These are phyloP conservation scores for Chenopodium suecicum DNA, from an alignment of 148 eudicot genomes.

Conservation along the genomic window DNA sequence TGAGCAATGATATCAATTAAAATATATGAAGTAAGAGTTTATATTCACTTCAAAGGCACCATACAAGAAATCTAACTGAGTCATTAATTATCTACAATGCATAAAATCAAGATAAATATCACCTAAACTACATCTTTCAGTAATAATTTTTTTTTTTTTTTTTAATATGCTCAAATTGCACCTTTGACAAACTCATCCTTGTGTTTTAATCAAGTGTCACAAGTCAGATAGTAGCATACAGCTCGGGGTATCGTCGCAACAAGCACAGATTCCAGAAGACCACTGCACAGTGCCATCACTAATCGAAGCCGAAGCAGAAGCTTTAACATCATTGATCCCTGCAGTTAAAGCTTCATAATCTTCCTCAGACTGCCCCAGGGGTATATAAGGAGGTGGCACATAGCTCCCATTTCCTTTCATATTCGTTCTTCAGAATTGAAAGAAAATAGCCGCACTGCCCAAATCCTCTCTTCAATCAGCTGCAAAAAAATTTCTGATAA, in stretches of 20 bases:
- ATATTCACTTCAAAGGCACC: neutral
- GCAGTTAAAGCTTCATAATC: constrained; percentile 34
- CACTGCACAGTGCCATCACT: constrained; percentile 47
- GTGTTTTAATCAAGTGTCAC: constrained; percentile 59
- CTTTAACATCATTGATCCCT: constrained; percentile 26
- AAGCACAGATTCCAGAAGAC: constrained; percentile 98
- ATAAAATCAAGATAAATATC: neutral
- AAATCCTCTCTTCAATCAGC: constrained; percentile 1
- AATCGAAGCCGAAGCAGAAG: constrained; percentile 17
- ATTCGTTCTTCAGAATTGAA: neutral
- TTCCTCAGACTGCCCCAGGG: constrained; percentile 59
- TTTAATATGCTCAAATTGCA: constrained; percentile 43
- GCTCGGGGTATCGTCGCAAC: constrained; percentile 91
- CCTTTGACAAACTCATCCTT: constrained; percentile 50
- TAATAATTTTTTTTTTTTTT: neutral
- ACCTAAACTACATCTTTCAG: constrained; percentile 6
- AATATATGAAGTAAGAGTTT: neutral
- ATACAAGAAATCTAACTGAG: neutral
- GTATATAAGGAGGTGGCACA: constrained; percentile 77
- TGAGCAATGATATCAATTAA: neutral
- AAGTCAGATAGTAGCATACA: constrained; percentile 81
- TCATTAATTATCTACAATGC: neutral
- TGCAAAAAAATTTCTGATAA: neutral
- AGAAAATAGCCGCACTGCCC: neutral
- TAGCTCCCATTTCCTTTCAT: constrained; percentile 59